phyloP scores from a whole-genome alignment of 305 asterid species.

The Salvia sclarea region DNA sequence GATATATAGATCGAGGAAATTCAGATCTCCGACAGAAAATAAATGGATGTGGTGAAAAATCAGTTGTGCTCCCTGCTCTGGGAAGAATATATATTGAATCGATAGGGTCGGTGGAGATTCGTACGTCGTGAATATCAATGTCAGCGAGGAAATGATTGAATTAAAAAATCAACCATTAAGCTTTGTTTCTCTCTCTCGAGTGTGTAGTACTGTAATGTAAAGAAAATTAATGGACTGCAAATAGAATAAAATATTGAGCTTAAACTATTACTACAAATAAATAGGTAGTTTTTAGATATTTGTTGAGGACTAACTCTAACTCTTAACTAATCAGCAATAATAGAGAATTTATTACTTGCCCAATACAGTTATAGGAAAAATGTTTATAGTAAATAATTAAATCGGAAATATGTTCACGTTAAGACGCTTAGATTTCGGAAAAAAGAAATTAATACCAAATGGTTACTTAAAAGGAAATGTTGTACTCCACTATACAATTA shows the following conservation, averaged over 20 bases:
- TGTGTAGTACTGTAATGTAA: constrained; percentile 3
- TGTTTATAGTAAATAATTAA: too few relatives aligned
- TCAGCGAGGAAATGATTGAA: constrained; percentile 17
- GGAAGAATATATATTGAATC: constrained; percentile 17
- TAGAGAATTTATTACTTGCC: too few relatives aligned
- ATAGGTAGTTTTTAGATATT: too few relatives aligned
- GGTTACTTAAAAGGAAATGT: too few relatives aligned
- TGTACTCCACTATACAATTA: too few relatives aligned
- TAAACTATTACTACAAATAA: constrained; percentile 15
- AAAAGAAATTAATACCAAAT: too few relatives aligned
- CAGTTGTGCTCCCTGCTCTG: constrained; percentile 23
- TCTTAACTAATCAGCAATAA: too few relatives aligned
- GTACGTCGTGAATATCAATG: constrained; percentile 15
- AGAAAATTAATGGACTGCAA: constrained; percentile 39
- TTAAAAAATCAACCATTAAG: constrained; percentile 1
- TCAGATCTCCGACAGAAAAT: constrained; percentile 41
- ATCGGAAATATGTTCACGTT: too few relatives aligned
- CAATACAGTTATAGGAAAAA: too few relatives aligned
- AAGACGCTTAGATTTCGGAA: too few relatives aligned
- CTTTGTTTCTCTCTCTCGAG: neutral
- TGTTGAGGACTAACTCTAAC: too few relatives aligned
- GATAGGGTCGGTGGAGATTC: constrained; percentile 15
- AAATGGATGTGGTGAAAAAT: neutral
- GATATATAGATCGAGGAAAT: neutral
- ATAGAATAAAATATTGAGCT: constrained; percentile 32